A percentile compares a stretch with the other conserved stretches of the same genome.
These are phyloP conservation scores for Byssothecium circinans DNA, from an alignment of 2,329 filamentous ascomycete genomes.

Conservation along the genomic window DNA sequence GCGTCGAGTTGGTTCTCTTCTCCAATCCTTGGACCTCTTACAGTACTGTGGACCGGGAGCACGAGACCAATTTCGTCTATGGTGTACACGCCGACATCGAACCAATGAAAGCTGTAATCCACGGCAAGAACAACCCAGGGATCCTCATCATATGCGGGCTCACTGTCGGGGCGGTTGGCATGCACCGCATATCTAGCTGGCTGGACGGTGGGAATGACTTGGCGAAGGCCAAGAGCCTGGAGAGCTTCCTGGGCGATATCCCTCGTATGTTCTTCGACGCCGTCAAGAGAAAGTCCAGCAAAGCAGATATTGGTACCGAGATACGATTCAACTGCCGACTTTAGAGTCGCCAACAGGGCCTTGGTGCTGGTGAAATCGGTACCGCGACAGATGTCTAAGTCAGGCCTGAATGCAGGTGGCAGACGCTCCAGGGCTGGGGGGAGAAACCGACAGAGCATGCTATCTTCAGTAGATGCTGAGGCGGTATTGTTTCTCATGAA, in stretches of 20 bases:
- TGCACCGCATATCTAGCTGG: slow-evolving; percentile 2
- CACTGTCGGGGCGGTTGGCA: too few relatives aligned
- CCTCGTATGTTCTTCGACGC: not conserved
- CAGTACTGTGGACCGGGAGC: slow-evolving; percentile 4
- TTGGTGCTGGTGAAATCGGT: too few relatives aligned
- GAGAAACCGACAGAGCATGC: too few relatives aligned
- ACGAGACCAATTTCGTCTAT: slow-evolving; percentile 6
- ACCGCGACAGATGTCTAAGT: too few relatives aligned
- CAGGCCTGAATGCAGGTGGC: too few relatives aligned
- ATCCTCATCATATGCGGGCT: slow-evolving; percentile 10
- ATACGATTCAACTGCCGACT: too few relatives aligned
- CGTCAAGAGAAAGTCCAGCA: slow-evolving; percentile 8
- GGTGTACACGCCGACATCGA: slow-evolving; percentile 1
- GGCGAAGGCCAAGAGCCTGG: slow-evolving; percentile 10
- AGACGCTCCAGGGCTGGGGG: too few relatives aligned
- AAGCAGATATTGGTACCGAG: slow-evolving; percentile 12
- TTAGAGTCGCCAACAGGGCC: too few relatives aligned
- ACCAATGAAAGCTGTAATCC: slow-evolving; percentile 6
- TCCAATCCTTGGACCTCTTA: slow-evolving; percentile 3
- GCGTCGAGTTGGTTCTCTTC: slow-evolving; percentile 7
- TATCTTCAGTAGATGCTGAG: too few relatives aligned
- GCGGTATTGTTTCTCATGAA: too few relatives aligned
- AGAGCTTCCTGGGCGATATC: slow-evolving; percentile 11
- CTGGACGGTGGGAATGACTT: slow-evolving; percentile 9
- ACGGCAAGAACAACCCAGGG: slow-evolving; percentile 10